Conservation (phyloP, 192 early-diverging fungal genomes). For the Backusella mclennaniae region DNA sequence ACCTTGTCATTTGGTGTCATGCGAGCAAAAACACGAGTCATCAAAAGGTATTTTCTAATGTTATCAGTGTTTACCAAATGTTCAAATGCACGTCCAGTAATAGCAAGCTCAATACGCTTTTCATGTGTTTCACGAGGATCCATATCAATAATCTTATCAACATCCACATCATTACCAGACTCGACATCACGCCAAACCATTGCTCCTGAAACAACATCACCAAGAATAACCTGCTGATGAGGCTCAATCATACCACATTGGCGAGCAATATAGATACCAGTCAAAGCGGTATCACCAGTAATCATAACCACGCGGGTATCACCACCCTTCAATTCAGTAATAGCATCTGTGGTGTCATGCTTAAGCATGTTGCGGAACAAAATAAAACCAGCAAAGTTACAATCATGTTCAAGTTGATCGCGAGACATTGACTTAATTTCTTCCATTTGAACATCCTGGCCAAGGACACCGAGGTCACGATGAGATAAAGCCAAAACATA, state of each 20-base stretch:
- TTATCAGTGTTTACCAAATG: slow-evolving; percentile 34
- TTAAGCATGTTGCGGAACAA: slow-evolving; percentile 80
- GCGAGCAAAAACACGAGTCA: slow-evolving; percentile 75
- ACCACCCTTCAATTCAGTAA: slow-evolving; percentile 64
- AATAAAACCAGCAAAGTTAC: slow-evolving; percentile 57
- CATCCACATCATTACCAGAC: slow-evolving; percentile 42
- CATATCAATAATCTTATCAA: slow-evolving; percentile 29
- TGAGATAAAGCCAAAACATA: slow-evolving; percentile 79
- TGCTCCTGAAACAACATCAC: slow-evolving; percentile 37
- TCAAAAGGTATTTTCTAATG: slow-evolving; percentile 57
- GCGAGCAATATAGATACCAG: slow-evolving; percentile 69
- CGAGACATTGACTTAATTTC: slow-evolving; percentile 42
- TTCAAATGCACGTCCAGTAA: slow-evolving; percentile 71
- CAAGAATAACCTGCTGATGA: slow-evolving; percentile 52
- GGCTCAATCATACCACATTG: slow-evolving; percentile 62
- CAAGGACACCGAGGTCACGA: slow-evolving; percentile 54
- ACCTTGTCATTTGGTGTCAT: slow-evolving; percentile 83
- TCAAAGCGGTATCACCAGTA: slow-evolving; percentile 78
- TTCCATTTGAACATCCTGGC: slow-evolving; percentile 38
- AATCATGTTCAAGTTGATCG: slow-evolving; percentile 59
- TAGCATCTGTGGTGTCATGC: slow-evolving; percentile 63
- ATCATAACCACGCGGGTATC: slow-evolving; percentile 78
- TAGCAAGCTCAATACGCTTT: slow-evolving; percentile 60
- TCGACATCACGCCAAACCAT: slow-evolving; percentile 63
- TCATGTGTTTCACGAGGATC: slow-evolving; percentile 21